phyloP scores from a whole-genome alignment of 768 basidiomycete species.

The Cystoderma amianthinum region DNA sequence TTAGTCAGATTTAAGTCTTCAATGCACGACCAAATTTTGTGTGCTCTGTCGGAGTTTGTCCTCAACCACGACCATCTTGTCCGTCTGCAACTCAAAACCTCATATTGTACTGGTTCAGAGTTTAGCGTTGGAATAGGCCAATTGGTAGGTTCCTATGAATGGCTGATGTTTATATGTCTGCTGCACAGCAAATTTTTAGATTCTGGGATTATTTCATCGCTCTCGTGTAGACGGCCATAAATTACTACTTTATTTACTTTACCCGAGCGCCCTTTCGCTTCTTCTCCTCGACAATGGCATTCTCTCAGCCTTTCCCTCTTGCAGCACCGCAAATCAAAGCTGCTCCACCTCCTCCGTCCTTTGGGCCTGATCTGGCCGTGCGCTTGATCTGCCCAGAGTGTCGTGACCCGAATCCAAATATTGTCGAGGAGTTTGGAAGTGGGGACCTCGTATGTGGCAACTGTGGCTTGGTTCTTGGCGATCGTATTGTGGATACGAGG shows the following conservation, averaged over 20 bases:
- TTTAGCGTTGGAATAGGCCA: not conserved
- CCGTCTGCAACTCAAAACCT: not conserved
- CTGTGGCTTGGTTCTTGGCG: constrained; percentile 93
- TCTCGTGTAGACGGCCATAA: not conserved
- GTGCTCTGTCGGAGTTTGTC: not conserved
- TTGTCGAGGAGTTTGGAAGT: constrained; percentile 95
- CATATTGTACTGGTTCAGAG: not conserved
- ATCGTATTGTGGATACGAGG: constrained; percentile 93
- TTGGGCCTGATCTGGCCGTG: constrained; percentile 79
- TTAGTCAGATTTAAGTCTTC: not conserved
- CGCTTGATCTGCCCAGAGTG: constrained; percentile 95
- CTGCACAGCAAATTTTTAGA: constrained; percentile 9
- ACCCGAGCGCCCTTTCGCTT: constrained; percentile 15
- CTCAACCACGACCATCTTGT: not conserved
- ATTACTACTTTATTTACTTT: not conserved
- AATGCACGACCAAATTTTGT: not conserved
- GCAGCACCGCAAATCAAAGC: constrained; percentile 50
- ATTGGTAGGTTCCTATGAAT: not conserved
- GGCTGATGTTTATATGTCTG: not conserved
- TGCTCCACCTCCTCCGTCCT: constrained; percentile 44
- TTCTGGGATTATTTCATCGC: not conserved
- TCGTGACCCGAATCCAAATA: constrained; percentile 86
- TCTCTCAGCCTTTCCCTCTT: constrained; percentile 75
- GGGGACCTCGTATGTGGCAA: constrained; percentile 95
- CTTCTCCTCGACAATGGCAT: constrained; percentile 45